These are phyloP conservation scores for Rhizopus arrhizus DNA, from an alignment of 371 early-diverging fungal species.

Conservation along the genomic window DNA sequence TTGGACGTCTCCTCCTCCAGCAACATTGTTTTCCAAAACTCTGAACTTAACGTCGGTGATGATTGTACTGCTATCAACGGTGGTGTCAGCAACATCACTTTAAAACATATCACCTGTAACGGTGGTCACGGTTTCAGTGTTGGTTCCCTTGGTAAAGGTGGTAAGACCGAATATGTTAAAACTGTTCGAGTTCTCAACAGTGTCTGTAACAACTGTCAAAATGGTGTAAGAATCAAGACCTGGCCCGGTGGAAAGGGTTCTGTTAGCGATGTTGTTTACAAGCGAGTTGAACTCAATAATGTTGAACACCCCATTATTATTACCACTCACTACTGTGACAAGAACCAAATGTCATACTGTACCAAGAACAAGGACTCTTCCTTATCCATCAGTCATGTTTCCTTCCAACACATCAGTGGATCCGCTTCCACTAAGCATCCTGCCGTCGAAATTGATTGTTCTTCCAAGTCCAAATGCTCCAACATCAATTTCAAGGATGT, in stretches of 20 bases:
- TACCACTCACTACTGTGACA: slow-evolving; percentile 43
- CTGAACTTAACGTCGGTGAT: slow-evolving; percentile 31
- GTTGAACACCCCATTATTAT: slow-evolving; percentile 36
- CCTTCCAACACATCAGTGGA: slow-evolving; percentile 29
- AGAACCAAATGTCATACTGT: slow-evolving; percentile 32
- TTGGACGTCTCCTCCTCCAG: slow-evolving; percentile 40
- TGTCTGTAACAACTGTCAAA: slow-evolving; percentile 38
- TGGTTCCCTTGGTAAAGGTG: slow-evolving; percentile 40
- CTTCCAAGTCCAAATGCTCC: slow-evolving; percentile 27
- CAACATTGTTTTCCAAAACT: slow-evolving; percentile 26
- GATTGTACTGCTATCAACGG: slow-evolving; percentile 41
- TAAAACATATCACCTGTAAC: slow-evolving; percentile 27
- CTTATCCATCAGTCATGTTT: slow-evolving; percentile 31
- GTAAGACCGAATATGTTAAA: slow-evolving; percentile 28
- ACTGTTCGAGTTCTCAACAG: slow-evolving; percentile 25
- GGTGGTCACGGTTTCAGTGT: slow-evolving; percentile 43
- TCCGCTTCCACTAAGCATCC: slow-evolving; percentile 17
- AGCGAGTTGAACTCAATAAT: slow-evolving; percentile 22
- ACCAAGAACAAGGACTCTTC: slow-evolving; percentile 23
- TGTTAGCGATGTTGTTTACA: slow-evolving; percentile 28
- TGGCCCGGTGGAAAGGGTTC: slow-evolving; percentile 42
- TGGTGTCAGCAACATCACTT: slow-evolving; percentile 31
- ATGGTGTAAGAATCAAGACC: slow-evolving; percentile 45
- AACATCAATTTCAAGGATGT: slow-evolving; percentile 23
- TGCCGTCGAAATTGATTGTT: slow-evolving; percentile 29